These are phyloP conservation scores for Venturia asperata DNA, from an alignment of 2,329 filamentous ascomycete genomes.

Conservation along the genomic window DNA sequence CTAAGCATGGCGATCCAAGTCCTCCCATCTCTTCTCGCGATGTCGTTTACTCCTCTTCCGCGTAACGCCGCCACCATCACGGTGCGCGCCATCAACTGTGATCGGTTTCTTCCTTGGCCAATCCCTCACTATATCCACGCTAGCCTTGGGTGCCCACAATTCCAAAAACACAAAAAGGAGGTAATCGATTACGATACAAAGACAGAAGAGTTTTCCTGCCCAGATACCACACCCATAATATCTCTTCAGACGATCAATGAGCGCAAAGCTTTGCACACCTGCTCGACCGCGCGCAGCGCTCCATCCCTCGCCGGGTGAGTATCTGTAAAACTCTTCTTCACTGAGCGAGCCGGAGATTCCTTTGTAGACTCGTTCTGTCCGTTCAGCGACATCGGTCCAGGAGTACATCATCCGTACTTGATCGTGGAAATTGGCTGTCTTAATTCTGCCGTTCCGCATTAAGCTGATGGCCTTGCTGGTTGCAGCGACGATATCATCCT, in stretches of 20 bases:
- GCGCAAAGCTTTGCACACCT: constrained; percentile 74
- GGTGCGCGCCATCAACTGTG: neutral
- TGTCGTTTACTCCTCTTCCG: constrained; percentile 28
- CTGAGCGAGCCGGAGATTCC: constrained; percentile 81
- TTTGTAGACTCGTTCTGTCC: constrained; percentile 92
- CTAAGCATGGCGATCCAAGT: neutral
- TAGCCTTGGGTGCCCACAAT: constrained; percentile 72
- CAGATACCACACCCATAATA: constrained; percentile 98
- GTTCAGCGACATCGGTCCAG: constrained; percentile 89
- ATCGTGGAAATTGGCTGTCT: constrained; percentile 91
- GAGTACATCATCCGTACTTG: constrained; percentile 98
- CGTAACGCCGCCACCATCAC: neutral
- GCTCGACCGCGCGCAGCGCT: constrained; percentile 62
- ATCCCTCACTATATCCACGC: constrained; percentile 81
- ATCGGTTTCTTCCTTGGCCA: constrained; percentile 71
- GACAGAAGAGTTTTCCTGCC: constrained; percentile 94
- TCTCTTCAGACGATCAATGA: constrained; percentile 89
- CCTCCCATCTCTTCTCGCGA: constrained; percentile 23
- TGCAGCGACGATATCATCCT: constrained; percentile 85
- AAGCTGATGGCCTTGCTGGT: constrained; percentile 84
- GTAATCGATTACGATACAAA: constrained; percentile 92
- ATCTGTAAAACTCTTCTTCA: constrained; percentile 83
- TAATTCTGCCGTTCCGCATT: constrained; percentile 75
- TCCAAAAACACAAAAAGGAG: constrained; percentile 83
- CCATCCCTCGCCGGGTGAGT: constrained; percentile 61